Base-by-base conservation (phyloP, 495 filamentous ascomycete species). In the Penicillium tannophilum region DNA sequence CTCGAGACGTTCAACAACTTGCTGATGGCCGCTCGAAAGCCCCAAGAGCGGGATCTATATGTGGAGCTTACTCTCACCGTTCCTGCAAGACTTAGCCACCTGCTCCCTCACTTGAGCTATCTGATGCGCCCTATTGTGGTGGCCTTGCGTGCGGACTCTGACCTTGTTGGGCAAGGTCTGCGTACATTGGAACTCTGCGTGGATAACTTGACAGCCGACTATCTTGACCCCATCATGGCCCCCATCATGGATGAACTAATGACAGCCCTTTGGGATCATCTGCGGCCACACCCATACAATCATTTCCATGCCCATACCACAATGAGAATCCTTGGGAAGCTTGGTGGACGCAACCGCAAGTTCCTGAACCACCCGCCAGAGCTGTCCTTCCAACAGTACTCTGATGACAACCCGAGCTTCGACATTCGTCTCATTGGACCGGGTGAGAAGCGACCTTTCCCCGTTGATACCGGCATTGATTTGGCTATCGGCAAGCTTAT, bases 231-330 rank as follows among this genome's bases (percentile, higher is more conserved):
- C 0, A 99, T 99, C 55, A 99, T 99, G 94, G 91, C 92, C 6
- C 95, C 95, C 2, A 94, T 97, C 45, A 97, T 99, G 73, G 94
- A 98, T 63, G 95, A 99, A 61, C 75, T 99, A 53, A 98, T 98
- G 93, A 91, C 91, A 43, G 93, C 92, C 4, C 81, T 99, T 8
- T 98, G 93, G 84, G 91, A 96, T 57, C 95, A 98, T 68, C 80
- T 99, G 33, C 88, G 87, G 59, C 95, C 95, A 4, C 86, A 89
- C 52, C 93, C 94, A 0, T 96, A 98, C 68, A 96, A 90, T 63
- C 95, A 99, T 65, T 95, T 96, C 69, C 92, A 97, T 69, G 88
- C 95, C 2, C 95, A 99, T 67, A 98, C 94, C 0, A 98, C 95
- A 0, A 95, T 98, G 85, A 82, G 95, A n/a, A 99, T 99, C 52